Evolutionary conservation across 176 grass and related monocot genomes (phyloP).

Genomic region (Elaeis guineensis): DNA sequence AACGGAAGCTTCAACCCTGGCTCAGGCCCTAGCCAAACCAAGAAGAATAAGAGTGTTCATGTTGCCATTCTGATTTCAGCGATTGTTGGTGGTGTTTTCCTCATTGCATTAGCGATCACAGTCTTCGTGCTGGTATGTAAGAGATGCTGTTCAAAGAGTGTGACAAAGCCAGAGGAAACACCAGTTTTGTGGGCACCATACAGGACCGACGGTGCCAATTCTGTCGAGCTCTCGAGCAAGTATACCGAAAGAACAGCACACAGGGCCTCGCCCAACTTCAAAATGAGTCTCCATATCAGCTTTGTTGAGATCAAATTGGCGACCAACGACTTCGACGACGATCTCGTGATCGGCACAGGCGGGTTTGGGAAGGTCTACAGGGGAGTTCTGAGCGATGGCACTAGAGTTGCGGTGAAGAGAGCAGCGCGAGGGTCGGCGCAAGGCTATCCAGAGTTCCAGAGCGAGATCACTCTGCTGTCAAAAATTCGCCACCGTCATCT

Average conservation of each 20-base stretch:
- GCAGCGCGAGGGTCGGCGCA: neutral
- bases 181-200: neutral
- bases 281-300: neutral
- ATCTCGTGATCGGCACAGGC: neutral
- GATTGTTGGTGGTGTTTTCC: neutral
- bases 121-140: neutral
- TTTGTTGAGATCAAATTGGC: neutral
- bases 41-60: neutral
- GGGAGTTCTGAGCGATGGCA: neutral
- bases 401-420: neutral
- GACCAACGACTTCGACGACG: neutral
- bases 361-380: conserved; percentile 2
- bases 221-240: neutral
- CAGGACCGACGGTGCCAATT: neutral
- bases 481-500: neutral
- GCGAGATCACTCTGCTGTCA: neutral
- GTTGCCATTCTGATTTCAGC: neutral
- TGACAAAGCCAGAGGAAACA: neutral
- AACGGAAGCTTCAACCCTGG: neutral
- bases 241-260: neutral
- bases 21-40: neutral
- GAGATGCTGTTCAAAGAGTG: neutral
- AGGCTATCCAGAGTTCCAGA: conserved; percentile 2
- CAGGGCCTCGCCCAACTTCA: neutral
- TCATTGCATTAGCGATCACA: neutral